Conservation (phyloP, 805 yeast species). For the Kodamaea leandrae region DNA sequence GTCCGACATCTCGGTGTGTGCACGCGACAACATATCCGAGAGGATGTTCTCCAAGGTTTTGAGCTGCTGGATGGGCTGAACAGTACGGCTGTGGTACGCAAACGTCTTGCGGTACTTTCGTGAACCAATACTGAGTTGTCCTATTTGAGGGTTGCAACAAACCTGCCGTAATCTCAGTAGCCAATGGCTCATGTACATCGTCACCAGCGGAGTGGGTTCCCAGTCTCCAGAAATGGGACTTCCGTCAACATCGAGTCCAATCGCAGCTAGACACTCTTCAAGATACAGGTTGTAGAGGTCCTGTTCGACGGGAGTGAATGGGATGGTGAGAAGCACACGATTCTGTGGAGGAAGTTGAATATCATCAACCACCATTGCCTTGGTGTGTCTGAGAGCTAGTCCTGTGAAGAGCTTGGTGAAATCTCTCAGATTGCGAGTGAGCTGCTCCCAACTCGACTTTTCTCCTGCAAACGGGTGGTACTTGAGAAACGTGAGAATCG, state of each 20-base stretch:
- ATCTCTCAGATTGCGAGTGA: constrained; percentile 19
- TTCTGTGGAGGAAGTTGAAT: constrained; percentile 76
- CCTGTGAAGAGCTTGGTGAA: constrained; percentile 48
- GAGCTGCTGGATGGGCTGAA: constrained; percentile 27
- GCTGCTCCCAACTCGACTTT: constrained; percentile 39
- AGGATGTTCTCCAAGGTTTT: constrained; percentile 64
- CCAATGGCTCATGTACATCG: constrained; percentile 63
- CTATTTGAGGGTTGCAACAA: constrained; percentile 75
- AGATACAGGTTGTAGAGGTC: constrained; percentile 71
- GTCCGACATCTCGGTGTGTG: constrained; percentile 47
- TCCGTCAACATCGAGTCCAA: constrained; percentile 53
- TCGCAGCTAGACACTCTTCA: constrained; percentile 55
- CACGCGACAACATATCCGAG: constrained; percentile 57
- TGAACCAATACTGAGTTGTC: constrained; percentile 26
- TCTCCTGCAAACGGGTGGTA: constrained; percentile 61
- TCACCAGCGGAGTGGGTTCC: constrained; percentile 43
- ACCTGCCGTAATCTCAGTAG: constrained; percentile 66
- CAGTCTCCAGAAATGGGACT: constrained; percentile 48
- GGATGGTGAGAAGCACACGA: constrained; percentile 64
- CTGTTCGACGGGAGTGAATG: constrained; percentile 80
- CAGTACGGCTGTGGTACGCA: constrained; percentile 15
- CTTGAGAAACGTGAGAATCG: constrained; percentile 66
- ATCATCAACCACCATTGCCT: constrained; percentile 75
- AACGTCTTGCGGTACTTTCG: constrained; percentile 22
- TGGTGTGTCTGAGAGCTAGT: constrained; percentile 76